phyloP scores from a whole-genome alignment of 2,329 filamentous ascomycete species.

The Amauroascus verrucosus region DNA sequence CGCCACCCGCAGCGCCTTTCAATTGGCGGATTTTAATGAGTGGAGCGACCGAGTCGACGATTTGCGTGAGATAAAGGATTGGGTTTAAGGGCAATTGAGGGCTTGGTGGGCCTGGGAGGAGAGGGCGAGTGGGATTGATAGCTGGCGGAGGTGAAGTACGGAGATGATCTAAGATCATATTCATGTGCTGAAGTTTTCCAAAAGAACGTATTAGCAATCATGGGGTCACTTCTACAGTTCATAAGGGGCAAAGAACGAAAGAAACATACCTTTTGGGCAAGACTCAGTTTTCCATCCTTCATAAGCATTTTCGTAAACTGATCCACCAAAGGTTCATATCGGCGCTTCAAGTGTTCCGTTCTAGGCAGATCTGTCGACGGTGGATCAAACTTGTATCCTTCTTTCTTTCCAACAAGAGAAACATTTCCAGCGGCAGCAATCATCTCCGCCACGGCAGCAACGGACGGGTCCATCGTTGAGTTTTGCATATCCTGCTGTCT shows the following conservation, averaged over 20 bases:
- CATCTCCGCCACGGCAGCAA: constrained; percentile 29
- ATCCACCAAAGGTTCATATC: constrained; percentile 74
- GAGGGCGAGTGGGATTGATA: constrained; percentile 53
- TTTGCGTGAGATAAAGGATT: constrained; percentile 75
- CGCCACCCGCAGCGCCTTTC: constrained; percentile 74
- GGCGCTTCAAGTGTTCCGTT: constrained; percentile 57
- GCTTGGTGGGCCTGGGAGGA: constrained; percentile 61
- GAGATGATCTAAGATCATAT: constrained; percentile 67
- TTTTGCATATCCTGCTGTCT: constrained; percentile 25
- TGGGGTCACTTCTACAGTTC: background rate
- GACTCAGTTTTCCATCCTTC: constrained; percentile 78
- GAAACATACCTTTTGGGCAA: constrained; percentile 66
- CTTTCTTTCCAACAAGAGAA: constrained; percentile 13
- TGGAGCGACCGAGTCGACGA: constrained; percentile 86
- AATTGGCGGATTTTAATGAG: constrained; percentile 68
- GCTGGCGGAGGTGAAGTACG: constrained; percentile 74
- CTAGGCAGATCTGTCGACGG: constrained; percentile 55
- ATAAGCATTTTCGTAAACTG: constrained; percentile 89
- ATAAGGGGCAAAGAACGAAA: constrained; percentile 9
- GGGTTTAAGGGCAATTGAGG: constrained; percentile 79
- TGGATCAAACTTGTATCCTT: constrained; percentile 66
- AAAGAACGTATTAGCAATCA: background rate
- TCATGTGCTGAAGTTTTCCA: constrained; percentile 66
- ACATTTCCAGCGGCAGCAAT: constrained; percentile 22
- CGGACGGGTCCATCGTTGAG: constrained; percentile 24